Evolutionary conservation across 2,329 filamentous ascomycete species (phyloP), one percentile per base, ranked within the genome.

Genomic region (Tetracladium maxilliforme): DNA sequence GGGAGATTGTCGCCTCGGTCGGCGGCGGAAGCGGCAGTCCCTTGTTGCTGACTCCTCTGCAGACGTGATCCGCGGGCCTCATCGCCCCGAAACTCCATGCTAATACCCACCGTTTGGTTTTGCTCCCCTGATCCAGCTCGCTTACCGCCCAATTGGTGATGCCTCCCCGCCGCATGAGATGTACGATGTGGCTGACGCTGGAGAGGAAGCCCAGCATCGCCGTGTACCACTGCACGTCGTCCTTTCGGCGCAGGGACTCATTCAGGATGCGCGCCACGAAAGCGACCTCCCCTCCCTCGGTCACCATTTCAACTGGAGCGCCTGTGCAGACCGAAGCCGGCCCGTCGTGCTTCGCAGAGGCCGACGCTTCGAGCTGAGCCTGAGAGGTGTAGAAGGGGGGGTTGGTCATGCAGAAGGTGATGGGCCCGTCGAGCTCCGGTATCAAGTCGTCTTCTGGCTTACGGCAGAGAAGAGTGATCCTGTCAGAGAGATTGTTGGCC

Each of bases 351-450:
- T 94, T 93, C 19, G 61, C 49, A 10, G 57, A 47, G 0, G 80
- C 76, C 2, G 75, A 76, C 4, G 56, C 51, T 4, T 63, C 36
- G 49, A 94, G 67, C 25, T 92, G 83, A 5, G 61, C 50, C 4
- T 64, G 53, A 0, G 80, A 84, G n/a, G 60, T 49, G 54, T 94
- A 95, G 52, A 98, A 98, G 0, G 90, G 90, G 0, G 90, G 90
- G 37, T 98, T 98, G 34, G 78, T 87, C 72, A 95, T 92, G 30
- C 70, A 72, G 45, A 95, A 94, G 43, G 87, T 75, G 21, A 92
- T 58, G 4, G 56, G 42, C 1, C 58, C 58, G 19, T 70, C 55
- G 0, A 83, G 43, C 26, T 42, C 39, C 0, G 78, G 73, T 6
- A 95, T 61, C 3, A 94, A 52, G 0, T 54, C 38, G 18, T 64